phyloP scores from a whole-genome alignment of 2,329 filamentous ascomycete genomes.

The Exophiala phaeomuriformis region DNA sequence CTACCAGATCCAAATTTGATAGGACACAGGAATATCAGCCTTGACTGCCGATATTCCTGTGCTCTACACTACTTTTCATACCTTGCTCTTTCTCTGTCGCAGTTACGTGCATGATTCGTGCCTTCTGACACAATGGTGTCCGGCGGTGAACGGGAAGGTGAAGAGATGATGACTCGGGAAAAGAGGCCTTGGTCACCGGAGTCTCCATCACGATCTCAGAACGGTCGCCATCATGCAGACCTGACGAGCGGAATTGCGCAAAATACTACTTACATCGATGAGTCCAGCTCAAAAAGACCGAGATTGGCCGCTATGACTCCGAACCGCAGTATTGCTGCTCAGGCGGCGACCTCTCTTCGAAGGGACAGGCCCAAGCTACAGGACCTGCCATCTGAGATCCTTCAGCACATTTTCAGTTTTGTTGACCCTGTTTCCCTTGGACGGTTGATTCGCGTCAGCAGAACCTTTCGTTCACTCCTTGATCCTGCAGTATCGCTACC shows the following conservation, averaged over 20 bases:
- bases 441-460: slow-evolving; percentile 60
- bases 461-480: slow-evolving; percentile 56
- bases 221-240: background rate
- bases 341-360: background rate
- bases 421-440: slow-evolving; percentile 58
- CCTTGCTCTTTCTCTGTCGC: slow-evolving; percentile 11
- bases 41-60: slow-evolving; percentile 15
- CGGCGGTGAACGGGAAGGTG: background rate
- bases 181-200: slow-evolving; percentile 12
- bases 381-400: slow-evolving; percentile 45
- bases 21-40: slow-evolving; percentile 16
- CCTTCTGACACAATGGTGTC: slow-evolving; percentile 6
- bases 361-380: background rate
- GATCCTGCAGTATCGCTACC: slow-evolving; percentile 40
- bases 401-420: slow-evolving; percentile 63
- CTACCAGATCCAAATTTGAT: slow-evolving; percentile 14
- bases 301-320: background rate
- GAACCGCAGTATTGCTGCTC: background rate
- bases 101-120: slow-evolving; percentile 8
- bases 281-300: slow-evolving; percentile 6
- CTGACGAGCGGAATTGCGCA: background rate
- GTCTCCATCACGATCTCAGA: background rate
- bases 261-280: background rate
- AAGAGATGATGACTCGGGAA: background rate
- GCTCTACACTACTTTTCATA: slow-evolving; percentile 5